Percentiles rank a stretch among this genome's conserved stretches.
These are phyloP conservation scores for Tuber microsphaerosporum DNA, from an alignment of 495 filamentous ascomycete genomes.

Conservation along the genomic window DNA sequence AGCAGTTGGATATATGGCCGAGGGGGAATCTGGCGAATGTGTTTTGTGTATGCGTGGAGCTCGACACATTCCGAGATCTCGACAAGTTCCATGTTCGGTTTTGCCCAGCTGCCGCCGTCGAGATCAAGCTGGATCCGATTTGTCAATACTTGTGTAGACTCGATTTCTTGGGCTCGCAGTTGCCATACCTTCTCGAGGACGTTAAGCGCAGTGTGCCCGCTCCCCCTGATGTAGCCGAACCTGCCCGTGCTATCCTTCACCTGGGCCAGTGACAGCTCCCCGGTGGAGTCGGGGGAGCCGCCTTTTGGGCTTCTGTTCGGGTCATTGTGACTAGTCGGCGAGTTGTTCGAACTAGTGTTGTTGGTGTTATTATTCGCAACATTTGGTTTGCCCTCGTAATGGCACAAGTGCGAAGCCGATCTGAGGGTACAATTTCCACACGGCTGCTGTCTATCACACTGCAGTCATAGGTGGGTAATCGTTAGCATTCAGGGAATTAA, in stretches of 20 bases:
- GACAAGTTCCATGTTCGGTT: constrained; percentile 16
- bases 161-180: constrained; percentile 5
- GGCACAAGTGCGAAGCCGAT: constrained; percentile 40
- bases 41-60: constrained; percentile 34
- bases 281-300: constrained; percentile 23
- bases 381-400: constrained; percentile 39
- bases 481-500: background rate
- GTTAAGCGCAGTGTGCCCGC: constrained; percentile 31
- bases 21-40: constrained; percentile 45
- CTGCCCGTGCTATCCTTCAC: constrained; percentile 28
- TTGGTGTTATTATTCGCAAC: constrained; percentile 14
- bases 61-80: constrained; percentile 33
- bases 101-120: constrained; percentile 30
- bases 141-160: constrained; percentile 15
- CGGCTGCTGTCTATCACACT: constrained; percentile 56
- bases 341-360: background rate
- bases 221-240: constrained; percentile 37
- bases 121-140: constrained; percentile 27
- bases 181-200: constrained; percentile 39
- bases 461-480: constrained; percentile 5
- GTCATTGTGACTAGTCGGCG: constrained; percentile 8
- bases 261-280: constrained; percentile 20
- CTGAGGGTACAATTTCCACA: constrained; percentile 54
- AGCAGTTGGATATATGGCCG: constrained; percentile 51
- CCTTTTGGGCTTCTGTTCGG: constrained; percentile 18